phyloP scores from a whole-genome alignment of 2,329 filamentous ascomycete species.

The Aspergillus melleus region DNA sequence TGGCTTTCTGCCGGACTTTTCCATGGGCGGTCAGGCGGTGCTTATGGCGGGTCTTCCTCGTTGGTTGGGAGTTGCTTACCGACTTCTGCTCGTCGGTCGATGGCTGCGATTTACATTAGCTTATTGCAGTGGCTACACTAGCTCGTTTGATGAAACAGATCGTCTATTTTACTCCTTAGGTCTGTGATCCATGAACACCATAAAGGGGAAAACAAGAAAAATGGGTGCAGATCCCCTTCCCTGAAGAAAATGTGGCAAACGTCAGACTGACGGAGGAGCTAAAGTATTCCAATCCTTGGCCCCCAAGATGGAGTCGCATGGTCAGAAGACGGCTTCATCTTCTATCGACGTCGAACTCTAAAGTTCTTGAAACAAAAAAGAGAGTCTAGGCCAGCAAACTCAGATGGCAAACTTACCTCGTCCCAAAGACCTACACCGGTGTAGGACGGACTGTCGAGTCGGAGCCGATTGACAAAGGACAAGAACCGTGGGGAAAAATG shows the following conservation, averaged over 20 bases:
- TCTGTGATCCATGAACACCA: neutral
- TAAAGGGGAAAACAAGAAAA: neutral
- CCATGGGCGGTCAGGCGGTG: neutral
- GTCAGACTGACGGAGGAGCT: neutral
- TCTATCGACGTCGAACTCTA: neutral
- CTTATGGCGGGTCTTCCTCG: neutral
- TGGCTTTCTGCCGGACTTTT: neutral
- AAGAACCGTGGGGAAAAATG: neutral
- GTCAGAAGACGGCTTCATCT: neutral
- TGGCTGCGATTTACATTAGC: neutral
- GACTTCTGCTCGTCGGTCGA: neutral
- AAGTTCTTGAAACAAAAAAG: neutral
- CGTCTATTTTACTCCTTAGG: neutral
- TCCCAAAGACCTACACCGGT: neutral
- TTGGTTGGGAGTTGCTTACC: neutral
- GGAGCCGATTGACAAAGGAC: neutral
- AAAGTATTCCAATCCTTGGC: neutral
- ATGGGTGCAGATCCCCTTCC: neutral
- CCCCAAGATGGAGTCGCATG: neutral
- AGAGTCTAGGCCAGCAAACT: neutral
- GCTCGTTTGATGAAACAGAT: neutral
- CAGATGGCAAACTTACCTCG: neutral
- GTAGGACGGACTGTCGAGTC: no score
- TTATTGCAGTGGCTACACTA: neutral
- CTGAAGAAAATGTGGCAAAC: neutral